Conservation (phyloP, 495 filamentous ascomycete genomes). For the Cryomyces minteri region DNA sequence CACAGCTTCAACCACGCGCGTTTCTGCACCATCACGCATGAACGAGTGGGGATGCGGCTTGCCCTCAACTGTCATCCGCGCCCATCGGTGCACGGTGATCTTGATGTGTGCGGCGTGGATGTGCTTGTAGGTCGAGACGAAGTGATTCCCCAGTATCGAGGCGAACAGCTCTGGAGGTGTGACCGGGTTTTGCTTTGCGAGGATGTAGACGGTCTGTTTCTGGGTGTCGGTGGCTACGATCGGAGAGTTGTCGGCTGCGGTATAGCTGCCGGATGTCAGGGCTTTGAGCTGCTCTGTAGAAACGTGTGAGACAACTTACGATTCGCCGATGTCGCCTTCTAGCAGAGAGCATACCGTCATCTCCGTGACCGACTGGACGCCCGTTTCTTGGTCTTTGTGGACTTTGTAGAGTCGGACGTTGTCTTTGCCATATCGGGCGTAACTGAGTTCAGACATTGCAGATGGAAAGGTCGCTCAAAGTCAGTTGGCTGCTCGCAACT, state of each 20-base stretch:
- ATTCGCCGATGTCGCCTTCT: slow-evolving; percentile 77
- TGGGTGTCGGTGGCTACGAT: slow-evolving; percentile 94
- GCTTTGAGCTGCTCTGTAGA: slow-evolving; percentile 2
- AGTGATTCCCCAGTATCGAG: slow-evolving; percentile 67
- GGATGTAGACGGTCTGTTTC: slow-evolving; percentile 94
- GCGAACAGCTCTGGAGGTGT: slow-evolving; percentile 88
- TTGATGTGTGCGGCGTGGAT: slow-evolving; percentile 68
- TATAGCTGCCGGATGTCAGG: slow-evolving; percentile 42
- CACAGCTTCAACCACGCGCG: slow-evolving; percentile 49
- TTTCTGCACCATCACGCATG: slow-evolving; percentile 76
- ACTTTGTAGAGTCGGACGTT: slow-evolving; percentile 97
- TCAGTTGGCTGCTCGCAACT: background rate
- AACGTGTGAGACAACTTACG: slow-evolving; percentile 31
- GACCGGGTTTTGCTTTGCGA: slow-evolving; percentile 83
- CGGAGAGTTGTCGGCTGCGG: slow-evolving; percentile 82
- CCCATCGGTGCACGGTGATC: slow-evolving; percentile 77
- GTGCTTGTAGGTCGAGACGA: slow-evolving; percentile 71
- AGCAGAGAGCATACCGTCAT: slow-evolving; percentile 86
- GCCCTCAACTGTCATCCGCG: slow-evolving; percentile 72
- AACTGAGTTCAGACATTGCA: slow-evolving; percentile 19
- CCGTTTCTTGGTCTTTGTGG: slow-evolving; percentile 53
- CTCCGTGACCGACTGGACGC: slow-evolving; percentile 69
- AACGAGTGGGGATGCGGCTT: slow-evolving; percentile 94
- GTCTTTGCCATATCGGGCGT: slow-evolving; percentile 39
- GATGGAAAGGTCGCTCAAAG: background rate